Base-by-base conservation (phyloP, 345 rosid genomes). In the Syzygium aromaticum region DNA sequence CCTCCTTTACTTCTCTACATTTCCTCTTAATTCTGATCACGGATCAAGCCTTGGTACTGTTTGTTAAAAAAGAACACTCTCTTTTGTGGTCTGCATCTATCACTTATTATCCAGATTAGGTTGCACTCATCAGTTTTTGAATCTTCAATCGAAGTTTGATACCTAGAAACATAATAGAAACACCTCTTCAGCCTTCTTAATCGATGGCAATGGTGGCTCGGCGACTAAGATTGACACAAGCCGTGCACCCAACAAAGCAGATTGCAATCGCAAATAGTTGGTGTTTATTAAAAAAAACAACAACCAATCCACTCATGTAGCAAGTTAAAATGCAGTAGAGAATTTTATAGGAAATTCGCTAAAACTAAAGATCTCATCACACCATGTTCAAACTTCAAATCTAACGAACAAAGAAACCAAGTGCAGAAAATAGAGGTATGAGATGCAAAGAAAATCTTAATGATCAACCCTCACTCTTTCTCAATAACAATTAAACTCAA, bases 331-430 rank as follows among this genome's bases (percentile, higher is more conserved):
- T 22, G 59, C 27, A 22, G 5, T 54, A 25, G 27, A 54, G 11
- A 22, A 54, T 54, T 54, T 0, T 54, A 54, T 22, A 3, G 11
- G 0, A 54, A 54, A 54, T 54, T 54, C 0, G 11, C 11, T 0
- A 11, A 54, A 54, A 54, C 5, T 54, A 0, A 54, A 54, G 5
- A 54, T 54, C 59, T 8, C 12, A 5, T 54, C 0, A 54, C 12
- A 11, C 12, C 12, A 22, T 56, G 61, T 22, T 19, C 61, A 56
- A 56, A 22, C n/a, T 22, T 56, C n/a, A 56, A 56, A n/a, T 56
- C 23, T 56, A 8, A 0, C 5, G 0, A 56, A 56, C n/a, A 22
- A 56, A 56, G 61, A 56, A 56, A 56, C 11, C 12, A 56, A 56
- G 61, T 22, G 61, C 0, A 0, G 61, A 22, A 56, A 56, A 56